phyloP scores from a whole-genome alignment of 1,284 basidiomycete species.

The Baeospora myosura region DNA sequence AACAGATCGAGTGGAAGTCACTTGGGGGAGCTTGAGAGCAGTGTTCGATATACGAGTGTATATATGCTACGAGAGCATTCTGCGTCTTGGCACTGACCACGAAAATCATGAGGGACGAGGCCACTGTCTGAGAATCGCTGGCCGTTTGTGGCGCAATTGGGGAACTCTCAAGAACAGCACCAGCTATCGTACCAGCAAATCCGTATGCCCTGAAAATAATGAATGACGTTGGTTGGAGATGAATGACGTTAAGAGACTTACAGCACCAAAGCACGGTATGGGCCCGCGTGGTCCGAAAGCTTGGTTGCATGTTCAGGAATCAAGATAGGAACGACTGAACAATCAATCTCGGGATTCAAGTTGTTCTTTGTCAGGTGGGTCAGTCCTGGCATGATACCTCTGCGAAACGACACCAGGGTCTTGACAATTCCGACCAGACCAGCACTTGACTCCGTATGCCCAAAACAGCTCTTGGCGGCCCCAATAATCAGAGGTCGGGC shows the following conservation, averaged over 20 bases:
- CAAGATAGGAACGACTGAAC: conserved; percentile 22
- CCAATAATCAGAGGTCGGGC: conserved; percentile 25
- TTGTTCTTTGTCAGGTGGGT: conserved; percentile 23
- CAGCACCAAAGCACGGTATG: conserved; percentile 24
- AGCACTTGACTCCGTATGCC: conserved; percentile 27
- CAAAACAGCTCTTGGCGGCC: conserved; percentile 26
- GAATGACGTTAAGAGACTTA: conserved; percentile 13
- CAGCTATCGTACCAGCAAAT: conserved; percentile 29
- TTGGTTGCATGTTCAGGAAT: conserved; percentile 19
- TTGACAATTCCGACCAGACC: conserved; percentile 27
- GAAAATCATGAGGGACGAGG: conserved; percentile 17
- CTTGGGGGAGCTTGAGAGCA: conserved; percentile 17
- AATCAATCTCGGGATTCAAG: conserved; percentile 27
- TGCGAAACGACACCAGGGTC: conserved; percentile 21
- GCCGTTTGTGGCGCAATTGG: conserved; percentile 12
- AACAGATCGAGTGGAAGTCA: conserved; percentile 25
- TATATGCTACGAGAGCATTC: conserved; percentile 22
- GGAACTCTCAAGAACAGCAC: conserved; percentile 24
- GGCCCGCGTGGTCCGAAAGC: conserved; percentile 12
- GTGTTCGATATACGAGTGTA: conserved; percentile 25
- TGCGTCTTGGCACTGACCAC: conserved; percentile 27
- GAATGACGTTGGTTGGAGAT: not conserved
- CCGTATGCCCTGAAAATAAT: conserved; percentile 24
- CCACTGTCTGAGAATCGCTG: not conserved
- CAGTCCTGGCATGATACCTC: conserved; percentile 24